Conservation (phyloP, 352 stramenopile genomes). For the Lagenidium sp. region DNA sequence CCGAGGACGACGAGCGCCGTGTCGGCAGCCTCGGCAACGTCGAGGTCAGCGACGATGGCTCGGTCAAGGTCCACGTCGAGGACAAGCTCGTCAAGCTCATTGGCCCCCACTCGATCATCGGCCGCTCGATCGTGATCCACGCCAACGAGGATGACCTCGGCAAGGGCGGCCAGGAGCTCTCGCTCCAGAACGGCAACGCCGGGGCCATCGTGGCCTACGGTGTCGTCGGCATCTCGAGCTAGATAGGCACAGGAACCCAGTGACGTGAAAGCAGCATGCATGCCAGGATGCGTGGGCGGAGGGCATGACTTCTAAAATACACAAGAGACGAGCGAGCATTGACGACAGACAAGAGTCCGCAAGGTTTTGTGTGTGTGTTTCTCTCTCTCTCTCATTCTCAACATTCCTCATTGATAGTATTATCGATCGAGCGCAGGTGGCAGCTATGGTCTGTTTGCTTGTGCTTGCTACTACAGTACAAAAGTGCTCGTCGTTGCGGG, state of each 20-base stretch:
- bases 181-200: constrained; percentile 94
- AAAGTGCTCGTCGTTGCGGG: background rate
- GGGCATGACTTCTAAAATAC: too few species aligned
- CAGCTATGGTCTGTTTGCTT: too few species aligned
- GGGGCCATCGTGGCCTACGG: constrained; percentile 88
- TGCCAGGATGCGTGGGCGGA: too few species aligned
- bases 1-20: constrained; percentile 93
- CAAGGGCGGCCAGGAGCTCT: constrained; percentile 95
- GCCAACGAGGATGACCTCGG: constrained; percentile 95
- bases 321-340: too few species aligned
- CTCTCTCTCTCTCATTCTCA: too few species aligned
- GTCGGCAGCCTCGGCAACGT: constrained; percentile 94
- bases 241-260: too few species aligned
- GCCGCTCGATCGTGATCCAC: constrained; percentile 93
- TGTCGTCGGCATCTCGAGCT: constrained; percentile 89
- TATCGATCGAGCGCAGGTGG: too few species aligned
- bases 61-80: constrained; percentile 88
- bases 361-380: too few species aligned
- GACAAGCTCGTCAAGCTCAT: constrained; percentile 97
- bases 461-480: background rate
- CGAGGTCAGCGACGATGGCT: constrained; percentile 79
- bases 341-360: too few species aligned
- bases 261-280: too few species aligned
- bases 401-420: too few species aligned
- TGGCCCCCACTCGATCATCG: constrained; percentile 97